A percentile compares a stretch with the other conserved stretches of the same genome.
Evolutionary conservation across 805 yeast species (phyloP).

Genomic region (Blastobotrys attinorum): DNA sequence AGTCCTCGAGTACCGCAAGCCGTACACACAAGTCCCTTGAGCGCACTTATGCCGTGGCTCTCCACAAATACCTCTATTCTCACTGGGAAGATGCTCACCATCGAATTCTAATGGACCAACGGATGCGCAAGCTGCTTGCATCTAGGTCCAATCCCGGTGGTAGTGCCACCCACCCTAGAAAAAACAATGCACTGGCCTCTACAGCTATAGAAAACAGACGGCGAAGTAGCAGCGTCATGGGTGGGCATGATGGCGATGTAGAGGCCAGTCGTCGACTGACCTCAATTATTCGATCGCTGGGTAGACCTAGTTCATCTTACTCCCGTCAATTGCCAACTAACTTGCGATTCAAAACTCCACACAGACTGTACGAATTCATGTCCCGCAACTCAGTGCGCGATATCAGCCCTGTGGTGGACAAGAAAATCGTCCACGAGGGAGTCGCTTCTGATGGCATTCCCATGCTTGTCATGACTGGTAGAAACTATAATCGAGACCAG

Average conservation of each 20-base stretch:
- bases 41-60: constrained; percentile 24
- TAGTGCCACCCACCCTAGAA: too few species aligned
- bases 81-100: constrained; percentile 36
- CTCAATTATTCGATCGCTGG: constrained; percentile 12
- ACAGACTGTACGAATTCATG: constrained; percentile 63
- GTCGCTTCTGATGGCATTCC: constrained; percentile 70
- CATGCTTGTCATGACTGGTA: constrained; percentile 43
- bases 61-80: constrained; percentile 45
- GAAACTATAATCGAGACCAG: constrained; percentile 30
- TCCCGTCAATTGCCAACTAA: constrained; percentile 3
- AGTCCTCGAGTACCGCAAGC: not conserved
- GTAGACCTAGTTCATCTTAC: constrained; percentile 11
- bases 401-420: constrained; percentile 36
- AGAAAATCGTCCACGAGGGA: constrained; percentile 50
- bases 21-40: constrained; percentile 4
- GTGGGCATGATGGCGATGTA: not conserved
- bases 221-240: not conserved
- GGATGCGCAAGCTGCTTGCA: constrained; percentile 12
- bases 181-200: not conserved
- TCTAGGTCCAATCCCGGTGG: constrained; percentile 1
- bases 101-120: constrained; percentile 15
- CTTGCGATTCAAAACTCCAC: constrained; percentile 6
- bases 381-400: constrained; percentile 53
- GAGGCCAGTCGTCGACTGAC: constrained; percentile 10
- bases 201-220: not conserved